Evolutionary conservation across 1,139 yeast species (phyloP).

Genomic region (Hyphopichia burtonii): DNA sequence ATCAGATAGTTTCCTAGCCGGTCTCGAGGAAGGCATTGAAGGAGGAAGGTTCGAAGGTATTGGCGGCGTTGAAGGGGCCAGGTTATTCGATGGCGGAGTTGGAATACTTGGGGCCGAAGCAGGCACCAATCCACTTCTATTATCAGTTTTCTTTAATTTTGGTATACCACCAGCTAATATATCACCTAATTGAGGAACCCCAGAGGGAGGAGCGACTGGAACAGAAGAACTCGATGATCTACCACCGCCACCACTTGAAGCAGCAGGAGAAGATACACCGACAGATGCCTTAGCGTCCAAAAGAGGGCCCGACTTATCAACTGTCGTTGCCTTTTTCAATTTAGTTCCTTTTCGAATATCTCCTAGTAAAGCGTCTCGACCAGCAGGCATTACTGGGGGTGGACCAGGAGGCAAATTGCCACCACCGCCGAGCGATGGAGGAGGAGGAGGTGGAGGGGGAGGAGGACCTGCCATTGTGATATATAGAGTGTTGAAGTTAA

Average conservation of each 20-base stretch:
- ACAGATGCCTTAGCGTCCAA: constrained; percentile 31
- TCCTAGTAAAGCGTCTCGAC: constrained; percentile 78
- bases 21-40: constrained; percentile 4
- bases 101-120: constrained; percentile 36
- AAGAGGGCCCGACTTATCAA: constrained; percentile 47
- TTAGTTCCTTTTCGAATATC: constrained; percentile 80
- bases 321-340: constrained; percentile 67
- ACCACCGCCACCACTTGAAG: constrained; percentile 9
- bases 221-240: constrained; percentile 11
- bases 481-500: background rate
- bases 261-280: constrained; percentile 11
- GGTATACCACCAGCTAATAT: constrained; percentile 88
- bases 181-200: constrained; percentile 67
- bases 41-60: constrained; percentile 14
- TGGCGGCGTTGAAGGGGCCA: constrained; percentile 26
- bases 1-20: background rate
- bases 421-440: constrained; percentile 24
- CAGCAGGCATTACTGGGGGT: constrained; percentile 40
- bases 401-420: constrained; percentile 19
- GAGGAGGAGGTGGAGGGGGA: constrained; percentile 48
- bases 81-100: background rate
- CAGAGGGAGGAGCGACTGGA: constrained; percentile 21
- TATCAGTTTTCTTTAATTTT: constrained; percentile 54
- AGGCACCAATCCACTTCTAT: constrained; percentile 44
- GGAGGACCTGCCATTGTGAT: constrained; percentile 19